Evolutionary conservation across 805 yeast species (phyloP), one percentile per base, ranked within the genome.

Genomic region (Schwanniomyces yamadae): DNA sequence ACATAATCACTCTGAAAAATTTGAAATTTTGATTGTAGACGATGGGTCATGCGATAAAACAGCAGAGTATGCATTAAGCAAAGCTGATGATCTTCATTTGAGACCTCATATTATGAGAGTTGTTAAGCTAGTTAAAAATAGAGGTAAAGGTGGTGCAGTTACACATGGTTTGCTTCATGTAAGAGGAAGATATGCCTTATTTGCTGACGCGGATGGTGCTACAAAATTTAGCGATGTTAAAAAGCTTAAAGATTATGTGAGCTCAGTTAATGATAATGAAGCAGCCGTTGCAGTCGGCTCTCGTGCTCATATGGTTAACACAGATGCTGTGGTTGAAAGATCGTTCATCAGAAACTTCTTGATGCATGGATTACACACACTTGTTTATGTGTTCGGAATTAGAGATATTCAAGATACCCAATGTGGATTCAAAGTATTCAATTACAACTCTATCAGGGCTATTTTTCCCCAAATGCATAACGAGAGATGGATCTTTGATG

Each of bases 121-220:
- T 28, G 71, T 86, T n/a, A 73, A 71, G 46, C 71, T 93, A 43
- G 76, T 62, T 16, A 59, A 76, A 44, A 93, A 93, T 58, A 73
- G 99, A 50, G 99, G 99, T 17, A 91, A 91, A 63, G 73, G 73
- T 6, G 61, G 98, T 9, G 99, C 98, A 0, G 98, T 93, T 0
- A 80, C 95, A 12, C 97, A 91, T 59, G 99, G 99, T 5, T 63
- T 93, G 58, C 75, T 82, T 49, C 80, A 78, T 50, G 66, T 82
- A 3, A 67, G 87, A 28, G 99, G 98, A 9, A 57, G 70, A 38
- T 82, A 75, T 49, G 77, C 79, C 8, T 71, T 93, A 7, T 93
- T 93, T 66, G 98, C 96, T 1, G 99, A 93, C 62, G 99, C 98
- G 1, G 99, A 93, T 62, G 98, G 98, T 22, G 98, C 99, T 4